Conservation (phyloP, 176 grass and related monocot genomes). For the Zea luxurians region DNA sequence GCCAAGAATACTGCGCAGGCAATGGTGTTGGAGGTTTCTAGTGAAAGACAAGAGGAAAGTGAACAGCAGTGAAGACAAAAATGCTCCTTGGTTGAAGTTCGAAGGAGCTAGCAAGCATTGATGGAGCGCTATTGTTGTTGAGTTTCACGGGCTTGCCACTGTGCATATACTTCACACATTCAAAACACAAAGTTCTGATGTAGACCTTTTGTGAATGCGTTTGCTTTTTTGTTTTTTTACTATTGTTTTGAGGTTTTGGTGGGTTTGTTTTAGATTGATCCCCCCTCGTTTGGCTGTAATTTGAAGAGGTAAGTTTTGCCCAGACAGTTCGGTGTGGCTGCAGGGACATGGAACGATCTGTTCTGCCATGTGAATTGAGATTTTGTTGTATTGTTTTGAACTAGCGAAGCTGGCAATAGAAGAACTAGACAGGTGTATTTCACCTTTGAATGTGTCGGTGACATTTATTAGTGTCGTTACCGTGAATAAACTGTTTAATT, state of each 20-base stretch:
- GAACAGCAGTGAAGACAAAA: slow-evolving; percentile 25
- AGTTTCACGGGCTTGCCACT: slow-evolving; percentile 22
- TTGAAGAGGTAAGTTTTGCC: slow-evolving; percentile 29
- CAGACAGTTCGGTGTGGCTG: slow-evolving; percentile 27
- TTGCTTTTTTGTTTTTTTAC: slow-evolving; percentile 25
- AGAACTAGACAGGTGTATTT: background rate
- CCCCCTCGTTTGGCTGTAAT: slow-evolving; percentile 30
- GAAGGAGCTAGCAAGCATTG: background rate
- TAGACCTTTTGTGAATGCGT: slow-evolving; percentile 49
- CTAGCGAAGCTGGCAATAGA: slow-evolving; percentile 34
- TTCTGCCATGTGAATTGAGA: slow-evolving; percentile 23
- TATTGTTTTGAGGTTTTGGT: slow-evolving; percentile 36
- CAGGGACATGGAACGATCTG: slow-evolving; percentile 20
- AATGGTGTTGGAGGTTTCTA: background rate
- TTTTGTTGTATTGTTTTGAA: background rate
- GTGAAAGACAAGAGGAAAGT: slow-evolving; percentile 15
- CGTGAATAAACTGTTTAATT: background rate
- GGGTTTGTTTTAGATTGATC: slow-evolving; percentile 24
- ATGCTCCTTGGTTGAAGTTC: slow-evolving; percentile 16
- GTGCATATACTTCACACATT: slow-evolving; percentile 39
- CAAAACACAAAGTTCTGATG: slow-evolving; percentile 50
- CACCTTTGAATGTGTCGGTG: background rate
- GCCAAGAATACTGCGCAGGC: slow-evolving; percentile 23
- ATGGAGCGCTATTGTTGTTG: slow-evolving; percentile 15
- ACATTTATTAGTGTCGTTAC: background rate